Evolutionary conservation across 2,329 filamentous ascomycete species (phyloP), one percentile per base, ranked within the genome.

Genomic region (Diaporthe sp.): DNA sequence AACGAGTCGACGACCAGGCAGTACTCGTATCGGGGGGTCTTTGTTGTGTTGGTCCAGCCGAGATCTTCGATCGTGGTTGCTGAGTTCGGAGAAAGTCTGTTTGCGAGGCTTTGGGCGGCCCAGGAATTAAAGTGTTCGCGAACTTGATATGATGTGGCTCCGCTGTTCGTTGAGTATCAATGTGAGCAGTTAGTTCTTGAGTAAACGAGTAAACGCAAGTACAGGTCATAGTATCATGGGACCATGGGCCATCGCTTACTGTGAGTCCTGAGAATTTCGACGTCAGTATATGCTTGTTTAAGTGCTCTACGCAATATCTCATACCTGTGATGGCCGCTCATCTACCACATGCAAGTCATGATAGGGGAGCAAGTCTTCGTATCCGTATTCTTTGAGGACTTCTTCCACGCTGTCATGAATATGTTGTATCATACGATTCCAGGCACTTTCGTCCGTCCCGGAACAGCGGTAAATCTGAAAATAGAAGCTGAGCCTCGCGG

Each of bases 281-380:
- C 2, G 28, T 37, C 17, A 58, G 55, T 34, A 1, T 1, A 22
- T 19, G 7, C 25, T 58, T 31, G 6, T 8, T 22, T 7, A 22
- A 9, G 0, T 58, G 28, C 6, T 37, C 15, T 58, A 17, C 3
- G 28, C 12, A 39, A 8, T 9, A 22, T 19, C 10, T 19, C 3
- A 19, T 58, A 58, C 55, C 55, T 58, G 55, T 22, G 2, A 58
- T 37, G 55, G 55, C 31, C 55, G 15, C 31, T 22, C 19, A 58
- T 58, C 31, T 58, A 22, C 55, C 31, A 58, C 55, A 4, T 39
- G 55, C 31, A 58, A n/a, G 55, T 58, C 55, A n/a, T 58, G 55
- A 15, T 58, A 3, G 31, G 55, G 8, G 31, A 58, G 19, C 31
- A 58, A 9, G 31, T 58, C 55, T 2, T 58, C 55, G 3, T 58